These are phyloP conservation scores for Pyricularia grisea DNA, from an alignment of 2,329 filamentous ascomycete genomes.

Conservation along the genomic window DNA sequence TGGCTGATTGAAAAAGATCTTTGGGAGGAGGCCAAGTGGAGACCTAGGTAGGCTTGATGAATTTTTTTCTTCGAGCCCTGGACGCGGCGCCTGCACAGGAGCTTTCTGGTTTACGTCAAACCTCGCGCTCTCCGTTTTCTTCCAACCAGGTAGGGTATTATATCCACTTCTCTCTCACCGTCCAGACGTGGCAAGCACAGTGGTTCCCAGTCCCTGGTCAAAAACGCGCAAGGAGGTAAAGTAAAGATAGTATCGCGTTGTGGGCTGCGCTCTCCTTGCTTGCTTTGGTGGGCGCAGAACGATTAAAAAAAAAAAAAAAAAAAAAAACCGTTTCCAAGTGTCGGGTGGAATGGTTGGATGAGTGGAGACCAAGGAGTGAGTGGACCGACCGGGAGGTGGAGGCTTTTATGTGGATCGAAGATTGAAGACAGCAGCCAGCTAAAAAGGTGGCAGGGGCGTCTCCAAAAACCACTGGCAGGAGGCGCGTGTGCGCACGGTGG, in stretches of 20 bases:
- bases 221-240: neutral
- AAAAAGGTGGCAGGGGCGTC: conserved; percentile 3
- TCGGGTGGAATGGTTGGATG: conserved; percentile 4
- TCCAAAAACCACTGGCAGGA: neutral
- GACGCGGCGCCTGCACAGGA: neutral
- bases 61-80: conserved; percentile 1
- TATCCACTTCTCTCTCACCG: conserved; percentile 1
- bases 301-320: neutral
- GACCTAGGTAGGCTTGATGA: conserved; percentile 1
- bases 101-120: neutral
- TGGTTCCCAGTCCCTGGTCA: neutral
- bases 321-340: conserved; percentile 1
- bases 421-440: conserved; percentile 3
- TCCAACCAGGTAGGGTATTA: neutral
- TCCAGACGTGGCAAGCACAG: neutral
- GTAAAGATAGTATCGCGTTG: conserved; percentile 1
- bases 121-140: neutral
- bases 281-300: neutral
- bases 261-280: conserved; percentile 1
- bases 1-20: conserved; percentile 3
- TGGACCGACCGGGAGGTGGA: conserved; percentile 6
- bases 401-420: conserved; percentile 6
- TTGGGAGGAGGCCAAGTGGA: conserved; percentile 3
- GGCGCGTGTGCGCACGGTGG: neutral
- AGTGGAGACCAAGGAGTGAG: conserved; percentile 4